A percentile compares a stretch with the other conserved stretches of the same genome.
These are phyloP conservation scores for Toxoplasma gondii DNA, from an alignment of 169 alveolate species.

Conservation along the genomic window DNA sequence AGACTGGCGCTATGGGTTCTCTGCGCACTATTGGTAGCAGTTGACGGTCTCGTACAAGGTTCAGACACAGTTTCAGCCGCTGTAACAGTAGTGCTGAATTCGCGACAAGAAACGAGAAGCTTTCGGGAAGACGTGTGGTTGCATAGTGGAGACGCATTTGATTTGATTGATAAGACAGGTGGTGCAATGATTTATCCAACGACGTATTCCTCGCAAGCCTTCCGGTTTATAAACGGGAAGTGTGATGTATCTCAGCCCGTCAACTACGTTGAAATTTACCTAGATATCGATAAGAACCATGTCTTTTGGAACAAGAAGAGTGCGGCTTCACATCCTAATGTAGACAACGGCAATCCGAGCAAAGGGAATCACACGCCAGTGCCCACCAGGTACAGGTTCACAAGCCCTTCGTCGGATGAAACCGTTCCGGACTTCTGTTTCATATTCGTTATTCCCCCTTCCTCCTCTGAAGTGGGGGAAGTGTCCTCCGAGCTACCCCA, in stretches of 20 bases:
- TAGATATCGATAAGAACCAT: background rate
- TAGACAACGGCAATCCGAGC: background rate
- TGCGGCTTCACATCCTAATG: background rate
- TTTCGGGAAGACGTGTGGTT: background rate
- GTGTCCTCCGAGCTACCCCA: background rate
- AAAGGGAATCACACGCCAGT: background rate
- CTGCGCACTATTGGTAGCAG: no score
- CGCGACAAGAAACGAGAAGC: background rate
- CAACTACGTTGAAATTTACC: background rate
- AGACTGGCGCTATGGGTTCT: no score
- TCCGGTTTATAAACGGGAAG: background rate
- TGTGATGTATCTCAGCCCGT: background rate
- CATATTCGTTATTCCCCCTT: background rate
- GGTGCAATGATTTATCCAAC: background rate
- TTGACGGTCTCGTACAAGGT: background rate
- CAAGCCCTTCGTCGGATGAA: background rate
- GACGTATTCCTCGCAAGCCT: background rate
- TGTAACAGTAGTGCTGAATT: background rate
- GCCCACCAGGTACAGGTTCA: background rate
- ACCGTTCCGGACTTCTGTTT: background rate
- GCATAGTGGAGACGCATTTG: background rate
- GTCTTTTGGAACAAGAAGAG: background rate
- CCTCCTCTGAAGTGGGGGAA: background rate
- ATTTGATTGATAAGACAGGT: background rate
- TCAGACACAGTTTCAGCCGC: background rate